Evolutionary conservation across 1,284 basidiomycete species (phyloP), one percentile per base, ranked within the genome.

Genomic region (Sparassis latifolia): DNA sequence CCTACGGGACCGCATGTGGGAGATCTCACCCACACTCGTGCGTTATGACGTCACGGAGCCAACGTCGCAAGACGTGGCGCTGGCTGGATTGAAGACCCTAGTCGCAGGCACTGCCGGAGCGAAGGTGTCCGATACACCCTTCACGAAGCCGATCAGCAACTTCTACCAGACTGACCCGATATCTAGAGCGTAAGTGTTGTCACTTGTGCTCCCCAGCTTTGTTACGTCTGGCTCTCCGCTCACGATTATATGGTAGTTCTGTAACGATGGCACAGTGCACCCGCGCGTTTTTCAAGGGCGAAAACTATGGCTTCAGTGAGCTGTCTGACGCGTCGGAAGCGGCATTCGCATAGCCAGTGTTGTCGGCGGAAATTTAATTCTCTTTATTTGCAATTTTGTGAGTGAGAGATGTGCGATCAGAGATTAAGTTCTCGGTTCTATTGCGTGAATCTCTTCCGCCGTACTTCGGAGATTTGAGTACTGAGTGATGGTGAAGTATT

Each of bases 111-210:
- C 79, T 12, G 68, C 71, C 33, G 72, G 71, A 9, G 78, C 78
- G 42, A 84, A 83, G 67, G 75, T 80, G 38, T 76, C 79, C 2
- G 80, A 79, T 5, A 72, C 72, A 42, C 74, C 80, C 6, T 84
- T 98, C 70, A 77, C 76, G 68, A 90, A 86, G 69, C 89, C 93
- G 2, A 89, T 99, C 61, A 62, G 74, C 51, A 97, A 97, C 77
- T 99, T 98, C 73, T 99, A 98, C 74, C 87, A 94, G 72, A 98
- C 96, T 5, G 93, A 96, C 69, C 80, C 89, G 35, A 87, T 91
- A 58, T 89, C 88, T 45, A 74, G 88, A 77, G 86, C 88, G 87
- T 89, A 58, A 70, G 88, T 82, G 0, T 50, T 30, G 9, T 44
- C 40, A 27, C 1, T 20, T 20, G 20, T 20, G 20, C 20, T 20